These are phyloP conservation scores for Leptoxyphium fumago DNA, from an alignment of 2,329 filamentous ascomycete species.

Conservation along the genomic window DNA sequence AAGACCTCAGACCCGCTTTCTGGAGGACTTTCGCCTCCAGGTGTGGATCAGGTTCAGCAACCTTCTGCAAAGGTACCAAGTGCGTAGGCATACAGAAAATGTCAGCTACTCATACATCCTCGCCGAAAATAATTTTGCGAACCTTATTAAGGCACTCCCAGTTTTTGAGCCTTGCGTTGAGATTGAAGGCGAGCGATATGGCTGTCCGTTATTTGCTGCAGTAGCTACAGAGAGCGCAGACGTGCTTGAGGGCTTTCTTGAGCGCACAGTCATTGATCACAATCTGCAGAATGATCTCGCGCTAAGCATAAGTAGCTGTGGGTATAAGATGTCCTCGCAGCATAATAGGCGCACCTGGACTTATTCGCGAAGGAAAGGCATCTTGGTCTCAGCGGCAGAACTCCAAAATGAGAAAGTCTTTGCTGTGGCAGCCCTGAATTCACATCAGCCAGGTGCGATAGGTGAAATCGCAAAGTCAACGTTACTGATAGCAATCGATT, in stretches of 20 bases:
- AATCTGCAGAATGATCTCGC: too few species aligned
- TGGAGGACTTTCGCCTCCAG: background rate
- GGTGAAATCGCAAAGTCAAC: background rate
- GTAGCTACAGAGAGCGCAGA: background rate
- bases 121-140: background rate
- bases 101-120: background rate
- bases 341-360: too few species aligned
- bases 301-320: too few species aligned
- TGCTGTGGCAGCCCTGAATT: background rate
- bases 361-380: background rate
- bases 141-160: background rate
- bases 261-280: background rate
- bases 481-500: too few species aligned
- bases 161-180: background rate
- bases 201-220: background rate
- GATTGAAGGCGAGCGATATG: background rate
- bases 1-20: slow-evolving; percentile 19
- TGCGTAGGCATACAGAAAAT: background rate
- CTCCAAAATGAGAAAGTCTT: background rate
- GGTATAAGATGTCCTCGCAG: too few species aligned
- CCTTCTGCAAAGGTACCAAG: background rate
- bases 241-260: background rate
- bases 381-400: background rate
- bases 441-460: background rate
- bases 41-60: background rate